Base-by-base conservation (phyloP, 106 monocot genomes). In the Posidonia australis region DNA sequence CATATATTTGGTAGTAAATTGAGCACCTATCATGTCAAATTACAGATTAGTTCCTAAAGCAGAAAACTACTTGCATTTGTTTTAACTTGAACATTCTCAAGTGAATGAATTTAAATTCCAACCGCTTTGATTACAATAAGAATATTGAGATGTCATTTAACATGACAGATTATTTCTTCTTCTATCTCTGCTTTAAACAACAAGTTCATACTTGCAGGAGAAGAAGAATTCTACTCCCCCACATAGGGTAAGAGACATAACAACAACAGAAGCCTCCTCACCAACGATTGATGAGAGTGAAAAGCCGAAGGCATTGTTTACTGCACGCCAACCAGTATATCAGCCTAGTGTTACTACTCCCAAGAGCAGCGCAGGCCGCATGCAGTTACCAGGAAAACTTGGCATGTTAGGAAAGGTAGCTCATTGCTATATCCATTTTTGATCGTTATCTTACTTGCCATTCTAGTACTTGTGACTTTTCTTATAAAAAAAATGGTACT, bases 181-280 rank as follows among this genome's bases (percentile, higher is more conserved):
- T n/a, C n/a, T n/a, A n/a, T n/a, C n/a, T 36, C 7, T 36, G 36
- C 36, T 36, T 7, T 4, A 36, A 36, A 7, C 36, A 4, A 36
- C 2, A 7, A 36, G 36, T 21, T 24, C 53, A 54, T 54, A 30
- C 28, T 63, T 25, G 3, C 46, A 92, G 92, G 87, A 82, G 54
- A 92, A 80, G 80, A 87, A 58, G 55, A 56, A 42, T 17, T 32
- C 53, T 18, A 58, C 57, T 57, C 65, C 76, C 1, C 62, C 78
- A 32, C 42, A 78, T 10, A 75, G 42, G 42, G 70, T 60, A 18
- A 83, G 90, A 66, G 63, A 54, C 51, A 67, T 60, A 46, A 74
- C 58, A 74, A n/a, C 22, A 16, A 75, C 32, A 5, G 77, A 60
- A 14, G 46, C 62, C 0, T 27, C 46, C 13, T 54, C 70, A 62